Conservation (phyloP, 2,329 filamentous ascomycete species). For the Hymenoscyphus salicellus region DNA sequence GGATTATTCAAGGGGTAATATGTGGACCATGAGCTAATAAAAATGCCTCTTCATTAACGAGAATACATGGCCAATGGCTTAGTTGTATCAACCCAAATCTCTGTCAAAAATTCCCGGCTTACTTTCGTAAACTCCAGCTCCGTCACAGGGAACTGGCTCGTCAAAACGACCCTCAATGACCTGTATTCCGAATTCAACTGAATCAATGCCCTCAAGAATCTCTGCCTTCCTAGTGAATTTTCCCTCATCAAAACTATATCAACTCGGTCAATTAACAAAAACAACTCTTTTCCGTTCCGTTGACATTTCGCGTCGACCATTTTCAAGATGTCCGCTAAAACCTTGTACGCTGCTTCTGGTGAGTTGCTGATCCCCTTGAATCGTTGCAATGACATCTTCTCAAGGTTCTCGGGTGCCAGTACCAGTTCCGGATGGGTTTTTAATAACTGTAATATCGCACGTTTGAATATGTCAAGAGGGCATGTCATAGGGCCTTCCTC, state of each 20-base stretch:
- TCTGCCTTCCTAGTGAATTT: neutral
- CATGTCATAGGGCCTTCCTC: neutral
- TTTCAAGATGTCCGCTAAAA: neutral
- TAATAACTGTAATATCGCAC: neutral
- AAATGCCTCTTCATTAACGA: too few species aligned
- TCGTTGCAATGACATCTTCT: neutral
- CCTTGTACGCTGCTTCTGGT: neutral
- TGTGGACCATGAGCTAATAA: too few species aligned
- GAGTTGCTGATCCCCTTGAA: neutral
- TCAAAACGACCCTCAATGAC: neutral
- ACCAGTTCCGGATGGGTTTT: neutral
- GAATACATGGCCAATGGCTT: neutral
- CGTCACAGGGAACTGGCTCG: neutral
- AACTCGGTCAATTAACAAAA: neutral
- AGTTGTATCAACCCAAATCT: conserved; percentile 6
- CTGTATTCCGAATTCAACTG: neutral
- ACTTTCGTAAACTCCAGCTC: neutral
- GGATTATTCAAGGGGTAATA: too few species aligned
- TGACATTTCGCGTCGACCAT: neutral
- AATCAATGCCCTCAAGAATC: neutral
- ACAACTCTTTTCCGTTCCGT: neutral
- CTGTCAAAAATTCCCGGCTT: neutral
- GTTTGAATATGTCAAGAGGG: neutral
- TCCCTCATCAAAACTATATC: neutral
- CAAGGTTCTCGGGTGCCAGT: neutral